These are phyloP conservation scores for Diaporthe citri DNA, from an alignment of 2,329 filamentous ascomycete genomes.

Conservation along the genomic window DNA sequence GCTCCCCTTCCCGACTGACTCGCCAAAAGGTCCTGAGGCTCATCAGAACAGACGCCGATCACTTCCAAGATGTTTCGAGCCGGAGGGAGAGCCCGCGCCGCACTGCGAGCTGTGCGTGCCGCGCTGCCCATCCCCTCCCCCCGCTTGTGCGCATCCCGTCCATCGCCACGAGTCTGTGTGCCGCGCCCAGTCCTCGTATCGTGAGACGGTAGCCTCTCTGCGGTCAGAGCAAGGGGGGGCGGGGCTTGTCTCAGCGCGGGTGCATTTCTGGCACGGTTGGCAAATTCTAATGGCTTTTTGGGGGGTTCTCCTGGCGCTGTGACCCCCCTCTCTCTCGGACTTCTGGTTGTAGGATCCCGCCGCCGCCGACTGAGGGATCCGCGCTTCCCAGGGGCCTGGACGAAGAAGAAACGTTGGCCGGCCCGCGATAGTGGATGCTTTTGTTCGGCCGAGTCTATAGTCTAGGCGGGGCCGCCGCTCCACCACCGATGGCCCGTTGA, in stretches of 20 bases:
- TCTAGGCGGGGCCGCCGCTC: conserved; percentile 4
- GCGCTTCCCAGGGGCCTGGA: background rate
- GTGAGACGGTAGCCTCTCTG: conserved; percentile 30
- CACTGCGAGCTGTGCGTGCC: conserved; percentile 19
- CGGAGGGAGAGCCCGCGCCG: conserved; percentile 15
- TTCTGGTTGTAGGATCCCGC: background rate
- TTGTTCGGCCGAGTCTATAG: conserved; percentile 11
- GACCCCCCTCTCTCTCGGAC: background rate
- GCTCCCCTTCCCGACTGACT: conserved; percentile 11
- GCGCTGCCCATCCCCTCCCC: background rate
- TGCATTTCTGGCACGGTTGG: conserved; percentile 2
- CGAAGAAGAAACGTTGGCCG: conserved; percentile 6
- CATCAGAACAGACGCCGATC: conserved; percentile 7
- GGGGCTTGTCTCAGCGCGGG: conserved; percentile 7
- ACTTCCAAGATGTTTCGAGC: conserved; percentile 16
- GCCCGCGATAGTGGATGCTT: conserved; percentile 7
- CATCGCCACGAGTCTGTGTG: conserved; percentile 25
- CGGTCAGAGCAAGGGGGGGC: conserved; percentile 16
- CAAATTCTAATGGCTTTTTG: background rate
- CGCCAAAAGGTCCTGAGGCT: background rate
- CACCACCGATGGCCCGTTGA: background rate
- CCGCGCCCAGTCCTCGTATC: conserved; percentile 33
- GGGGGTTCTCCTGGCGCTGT: background rate
- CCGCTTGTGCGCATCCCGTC: conserved; percentile 10
- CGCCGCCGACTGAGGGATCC: background rate